Conservation (phyloP, 73 alveolate genomes). For the Strombidium stylifer region DNA sequence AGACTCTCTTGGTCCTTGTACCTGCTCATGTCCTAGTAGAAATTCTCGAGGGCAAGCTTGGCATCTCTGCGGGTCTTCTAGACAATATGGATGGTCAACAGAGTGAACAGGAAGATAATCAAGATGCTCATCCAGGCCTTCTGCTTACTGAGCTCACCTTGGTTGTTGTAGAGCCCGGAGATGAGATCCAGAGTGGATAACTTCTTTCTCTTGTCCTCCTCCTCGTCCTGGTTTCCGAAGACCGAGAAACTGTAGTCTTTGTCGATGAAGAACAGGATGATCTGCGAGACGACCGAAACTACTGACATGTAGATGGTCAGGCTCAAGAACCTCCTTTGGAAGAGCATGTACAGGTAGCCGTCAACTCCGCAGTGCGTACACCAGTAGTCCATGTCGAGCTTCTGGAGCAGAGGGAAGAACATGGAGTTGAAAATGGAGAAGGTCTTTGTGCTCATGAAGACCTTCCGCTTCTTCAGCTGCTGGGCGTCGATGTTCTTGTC, state of each 20-base stretch:
- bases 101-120: constrained; percentile 16
- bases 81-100: constrained; percentile 12
- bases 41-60: constrained; percentile 13
- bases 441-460: constrained; percentile 29
- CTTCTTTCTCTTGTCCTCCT: neutral
- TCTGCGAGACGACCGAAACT: constrained; percentile 37
- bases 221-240: neutral
- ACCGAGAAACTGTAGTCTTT: too few species aligned
- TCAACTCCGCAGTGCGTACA: constrained; percentile 62
- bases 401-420: constrained; percentile 20
- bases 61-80: constrained; percentile 31
- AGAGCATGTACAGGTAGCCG: constrained; percentile 67
- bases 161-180: too few species aligned
- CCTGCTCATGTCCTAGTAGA: constrained; percentile 22
- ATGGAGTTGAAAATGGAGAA: constrained; percentile 27
- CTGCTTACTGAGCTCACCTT: constrained; percentile 3
- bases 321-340: constrained; percentile 52
- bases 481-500: constrained; percentile 41
- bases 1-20: constrained; percentile 78
- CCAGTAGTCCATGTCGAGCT: constrained; percentile 61
- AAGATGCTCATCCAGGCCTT: constrained; percentile 19
- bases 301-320: constrained; percentile 45
- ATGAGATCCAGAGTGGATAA: too few species aligned
- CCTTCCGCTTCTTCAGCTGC: constrained; percentile 32
- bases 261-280: too few species aligned